A percentile compares a stretch with the other conserved stretches of the same genome.
These are phyloP conservation scores for Corrigiola litoralis DNA, from an alignment of 179 eudicot species.

Conservation along the genomic window DNA sequence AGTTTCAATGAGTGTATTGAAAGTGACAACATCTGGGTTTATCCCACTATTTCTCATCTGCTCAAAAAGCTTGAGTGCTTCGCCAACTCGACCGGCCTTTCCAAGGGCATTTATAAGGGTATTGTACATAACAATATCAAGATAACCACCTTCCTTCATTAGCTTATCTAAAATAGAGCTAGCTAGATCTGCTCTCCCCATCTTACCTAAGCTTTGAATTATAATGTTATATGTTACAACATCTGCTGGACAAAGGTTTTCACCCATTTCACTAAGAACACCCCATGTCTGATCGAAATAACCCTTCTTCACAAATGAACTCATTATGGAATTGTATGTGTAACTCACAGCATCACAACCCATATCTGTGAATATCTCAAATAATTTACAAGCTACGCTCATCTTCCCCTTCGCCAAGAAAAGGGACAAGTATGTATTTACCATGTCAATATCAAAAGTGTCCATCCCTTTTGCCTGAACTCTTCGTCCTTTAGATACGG, in stretches of 20 bases:
- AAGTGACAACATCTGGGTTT: conserved; percentile 85
- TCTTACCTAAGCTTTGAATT: conserved; percentile 80
- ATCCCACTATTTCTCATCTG: conserved; percentile 78
- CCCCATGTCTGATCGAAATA: conserved; percentile 81
- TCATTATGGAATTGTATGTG: conserved; percentile 79
- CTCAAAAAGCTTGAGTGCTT: conserved; percentile 55
- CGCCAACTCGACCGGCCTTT: conserved; percentile 72
- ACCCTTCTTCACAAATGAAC: conserved; percentile 86
- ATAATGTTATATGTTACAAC: conserved; percentile 77
- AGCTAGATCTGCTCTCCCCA: conserved; percentile 85
- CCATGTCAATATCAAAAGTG: conserved; percentile 80
- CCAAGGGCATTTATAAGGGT: conserved; percentile 85
- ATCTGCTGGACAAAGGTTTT: conserved; percentile 64
- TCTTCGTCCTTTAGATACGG: conserved; percentile 55
- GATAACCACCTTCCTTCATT: conserved; percentile 74
- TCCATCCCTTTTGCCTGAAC: conserved; percentile 45
- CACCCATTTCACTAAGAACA: conserved; percentile 65
- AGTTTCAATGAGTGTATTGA: conserved; percentile 75
- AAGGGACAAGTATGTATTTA: conserved; percentile 80
- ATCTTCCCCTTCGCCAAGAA: conserved; percentile 74
- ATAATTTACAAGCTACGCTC: conserved; percentile 80
- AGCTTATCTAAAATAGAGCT: conserved; percentile 57
- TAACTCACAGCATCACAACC: conserved; percentile 66
- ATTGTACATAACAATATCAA: conserved; percentile 89
- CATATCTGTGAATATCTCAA: conserved; percentile 70